Percentiles rank a stretch among this genome's conserved stretches.
phyloP scores from a whole-genome alignment of 148 eudicot species.

The Tetragonia tetragonoides region DNA sequence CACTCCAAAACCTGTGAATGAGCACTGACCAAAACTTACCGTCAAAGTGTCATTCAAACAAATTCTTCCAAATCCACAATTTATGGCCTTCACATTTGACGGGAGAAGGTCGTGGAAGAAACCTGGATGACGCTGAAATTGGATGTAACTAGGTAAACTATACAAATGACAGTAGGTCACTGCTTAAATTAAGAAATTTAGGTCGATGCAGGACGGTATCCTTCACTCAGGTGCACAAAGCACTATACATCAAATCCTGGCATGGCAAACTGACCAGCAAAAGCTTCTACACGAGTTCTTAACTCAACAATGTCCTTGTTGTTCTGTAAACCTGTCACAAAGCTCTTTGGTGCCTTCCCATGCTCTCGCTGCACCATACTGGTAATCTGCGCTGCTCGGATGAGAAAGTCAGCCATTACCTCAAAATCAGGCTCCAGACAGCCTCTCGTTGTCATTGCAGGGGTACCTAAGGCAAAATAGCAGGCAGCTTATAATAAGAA shows the following conservation, averaged over 20 bases:
- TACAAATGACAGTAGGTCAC: slow-evolving; percentile 1
- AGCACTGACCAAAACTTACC: not conserved
- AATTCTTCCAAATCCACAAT: not conserved
- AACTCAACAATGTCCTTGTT: slow-evolving; percentile 72
- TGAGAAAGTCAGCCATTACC: slow-evolving; percentile 72
- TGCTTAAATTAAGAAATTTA: not conserved
- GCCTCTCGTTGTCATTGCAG: slow-evolving; percentile 98
- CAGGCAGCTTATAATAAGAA: not conserved
- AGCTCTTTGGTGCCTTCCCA: slow-evolving; percentile 50
- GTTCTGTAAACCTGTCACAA: slow-evolving; percentile 58
- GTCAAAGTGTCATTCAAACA: not conserved
- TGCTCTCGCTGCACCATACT: slow-evolving; percentile 56
- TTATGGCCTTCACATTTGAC: too few species aligned
- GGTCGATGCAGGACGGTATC: not conserved
- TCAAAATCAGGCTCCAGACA: slow-evolving; percentile 85
- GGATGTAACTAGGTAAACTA: not conserved
- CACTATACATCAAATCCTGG: slow-evolving; percentile 63
- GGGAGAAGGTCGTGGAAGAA: not conserved
- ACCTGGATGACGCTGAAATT: not conserved
- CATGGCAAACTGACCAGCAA: slow-evolving; percentile 76
- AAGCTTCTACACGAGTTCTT: slow-evolving; percentile 59
- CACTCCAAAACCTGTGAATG: not conserved
- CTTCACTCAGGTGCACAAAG: not conserved
- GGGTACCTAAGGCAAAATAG: slow-evolving; percentile 54
- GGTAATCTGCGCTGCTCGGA: slow-evolving; percentile 74